A percentile compares a stretch with the other conserved stretches of the same genome.
Conservation (phyloP, 2,329 filamentous ascomycete species). For the Fusarium pseudonygamai region DNA sequence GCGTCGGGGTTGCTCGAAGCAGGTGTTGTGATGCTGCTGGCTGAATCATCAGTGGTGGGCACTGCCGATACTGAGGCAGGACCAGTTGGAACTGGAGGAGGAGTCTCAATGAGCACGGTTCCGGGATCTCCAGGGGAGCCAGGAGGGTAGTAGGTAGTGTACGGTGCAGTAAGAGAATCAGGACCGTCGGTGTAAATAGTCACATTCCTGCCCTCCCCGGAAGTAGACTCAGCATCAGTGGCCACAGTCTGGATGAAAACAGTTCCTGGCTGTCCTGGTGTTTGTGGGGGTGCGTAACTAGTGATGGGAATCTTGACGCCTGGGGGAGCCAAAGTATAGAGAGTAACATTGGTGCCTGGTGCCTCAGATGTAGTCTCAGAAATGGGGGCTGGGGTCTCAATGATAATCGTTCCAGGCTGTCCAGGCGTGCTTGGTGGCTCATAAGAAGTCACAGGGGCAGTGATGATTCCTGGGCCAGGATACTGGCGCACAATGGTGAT, state of each 20-base stretch:
- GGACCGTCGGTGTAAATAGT: constrained; percentile 18
- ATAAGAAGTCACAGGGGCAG: constrained; percentile 19
- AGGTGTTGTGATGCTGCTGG: background rate
- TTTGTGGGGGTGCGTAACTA: constrained; percentile 21
- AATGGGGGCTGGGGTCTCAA: constrained; percentile 18
- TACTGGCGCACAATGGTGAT: constrained; percentile 22
- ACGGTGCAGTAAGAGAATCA: constrained; percentile 3
- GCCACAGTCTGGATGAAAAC: constrained; percentile 22
- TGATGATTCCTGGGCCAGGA: constrained; percentile 20
- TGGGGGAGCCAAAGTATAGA: constrained; percentile 16
- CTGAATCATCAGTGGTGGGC: background rate
- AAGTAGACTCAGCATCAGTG: background rate
- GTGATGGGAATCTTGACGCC: constrained; percentile 10
- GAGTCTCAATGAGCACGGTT: constrained; percentile 23
- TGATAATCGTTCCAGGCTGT: constrained; percentile 21
- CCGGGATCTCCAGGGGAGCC: constrained; percentile 20
- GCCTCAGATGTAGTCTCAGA: background rate
- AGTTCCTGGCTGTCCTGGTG: constrained; percentile 15
- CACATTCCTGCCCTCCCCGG: constrained; percentile 3
- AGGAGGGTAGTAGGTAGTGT: constrained; percentile 23
- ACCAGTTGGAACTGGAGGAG: background rate
- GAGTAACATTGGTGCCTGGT: constrained; percentile 13
- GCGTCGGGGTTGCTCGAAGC: constrained; percentile 15
- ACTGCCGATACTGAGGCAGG: constrained; percentile 9
- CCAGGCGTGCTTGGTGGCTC: constrained; percentile 16